Base-by-base conservation (phyloP, 2,329 filamentous ascomycete species). In the Fusarium sp. region DNA sequence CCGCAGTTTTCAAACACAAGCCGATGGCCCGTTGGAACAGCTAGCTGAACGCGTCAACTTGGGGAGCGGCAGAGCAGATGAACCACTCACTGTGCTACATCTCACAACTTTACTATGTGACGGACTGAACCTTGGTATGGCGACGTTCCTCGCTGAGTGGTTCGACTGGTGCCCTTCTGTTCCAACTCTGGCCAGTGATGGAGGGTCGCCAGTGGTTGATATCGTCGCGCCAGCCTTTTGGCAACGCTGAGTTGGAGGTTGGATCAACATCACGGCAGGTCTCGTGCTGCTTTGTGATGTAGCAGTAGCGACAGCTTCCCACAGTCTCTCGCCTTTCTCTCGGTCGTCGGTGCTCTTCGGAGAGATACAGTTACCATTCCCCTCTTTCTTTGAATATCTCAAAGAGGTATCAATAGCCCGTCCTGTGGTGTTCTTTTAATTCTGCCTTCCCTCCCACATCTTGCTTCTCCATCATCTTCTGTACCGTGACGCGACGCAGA, bases 151-250 rank as follows among this genome's bases (percentile, higher is more conserved):
- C 63, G 63, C 62, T 72, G 71, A 72, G 56, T 72, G 70, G 67
- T 53, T 65, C 67, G 61, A 38, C 58, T 52, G 53, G 54, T 56
- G 44, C 55, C 48, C 43, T 63, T 48, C 54, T 60, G 62, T 44
- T 66, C 56, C 56, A 23, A 47, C 59, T 72, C 43, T 56, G 55
- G 59, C 32, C 52, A 38, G 32, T 72, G 69, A 56, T 76, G 74
- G 74, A 76, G 74, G 74, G 74, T 75, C 64, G 67, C 69, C 73
- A 76, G 66, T 76, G 74, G 74, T 67, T 65, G 68, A 65, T 64
- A 74, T 56, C 56, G 42, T 49, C 51, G 53, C 52, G 43, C 61
- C 65, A 55, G 51, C 59, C 17, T 36, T 43, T 43, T 61, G 46
- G 44, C 62, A 43, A 57, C 56, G 52, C 43, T 66, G 67, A 59